Evolutionary conservation across 164 flowering plant species (phyloP), one percentile per base, ranked within the genome.

Genomic region (Akebia trifoliata): DNA sequence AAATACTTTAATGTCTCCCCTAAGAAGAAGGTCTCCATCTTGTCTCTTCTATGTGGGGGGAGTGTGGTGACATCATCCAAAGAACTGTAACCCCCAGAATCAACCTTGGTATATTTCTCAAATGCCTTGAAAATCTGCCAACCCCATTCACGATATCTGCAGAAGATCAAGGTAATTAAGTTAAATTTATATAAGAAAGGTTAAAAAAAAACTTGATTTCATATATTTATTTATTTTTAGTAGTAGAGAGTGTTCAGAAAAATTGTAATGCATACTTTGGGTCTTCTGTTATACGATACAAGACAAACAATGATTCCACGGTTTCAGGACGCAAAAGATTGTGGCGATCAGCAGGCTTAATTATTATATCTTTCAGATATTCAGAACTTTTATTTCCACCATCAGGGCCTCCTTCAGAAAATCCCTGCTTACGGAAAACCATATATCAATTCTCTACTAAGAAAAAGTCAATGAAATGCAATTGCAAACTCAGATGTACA

Each of bases 311-410:
- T 18, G 97, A 90, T 67, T 93, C 97, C 29, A 93, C 97, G 45
- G 97, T 93, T 81, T 93, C 99, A 47, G 99, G 99, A 30, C 96
- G 96, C 72, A 90, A 70, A 53, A 93, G 96, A 77, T 84, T 87
- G 78, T 93, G 99, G 32, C 93, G 88, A 61, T 93, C 97, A 51
- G 84, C 78, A 20, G 32, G 81, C 67, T 83, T 87, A 61, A 90
- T 93, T 52, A 90, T 74, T 40, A 93, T 90, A 73, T 90, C 97
- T 62, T 86, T 62, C 17, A 74, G 30, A 62, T 82, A 93, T 53
- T 80, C 74, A 2, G 95, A 87, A 65, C 70, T 78, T 66, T 79
- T 90, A 64, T 90, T 93, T 38, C 99, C 99, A 70, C 96, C 99
- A 73, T 78, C 90, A 72, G 67, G 84, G 48, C 87, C 90, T 49